Conservation (phyloP, 2,329 filamentous ascomycete genomes). For the Alternaria postmessia region DNA sequence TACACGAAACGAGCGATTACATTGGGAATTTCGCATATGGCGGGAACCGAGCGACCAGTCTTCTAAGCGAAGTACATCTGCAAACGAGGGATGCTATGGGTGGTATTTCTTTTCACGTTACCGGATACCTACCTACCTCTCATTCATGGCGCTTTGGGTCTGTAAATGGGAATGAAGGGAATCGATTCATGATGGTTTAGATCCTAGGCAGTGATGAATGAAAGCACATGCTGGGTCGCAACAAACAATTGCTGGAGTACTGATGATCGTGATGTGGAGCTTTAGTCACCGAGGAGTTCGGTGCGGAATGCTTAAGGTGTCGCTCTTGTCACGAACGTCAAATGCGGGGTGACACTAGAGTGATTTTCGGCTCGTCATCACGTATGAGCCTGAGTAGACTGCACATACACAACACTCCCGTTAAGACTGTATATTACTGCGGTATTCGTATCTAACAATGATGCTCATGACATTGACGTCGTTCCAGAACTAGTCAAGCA, state of each 20-base stretch:
- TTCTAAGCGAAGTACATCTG: constrained; percentile 34
- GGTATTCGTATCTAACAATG: background rate
- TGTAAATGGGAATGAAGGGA: constrained; percentile 37
- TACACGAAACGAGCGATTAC: constrained; percentile 36
- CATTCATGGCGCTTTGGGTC: constrained; percentile 50
- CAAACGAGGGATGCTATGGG: constrained; percentile 37
- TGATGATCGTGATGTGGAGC: constrained; percentile 11
- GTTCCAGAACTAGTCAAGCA: background rate
- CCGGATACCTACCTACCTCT: constrained; percentile 33
- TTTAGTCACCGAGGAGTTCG: background rate
- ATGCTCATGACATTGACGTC: background rate
- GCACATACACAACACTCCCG: background rate
- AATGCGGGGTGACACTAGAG: background rate
- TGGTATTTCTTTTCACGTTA: constrained; percentile 34
- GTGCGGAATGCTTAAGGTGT: background rate
- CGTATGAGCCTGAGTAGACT: background rate
- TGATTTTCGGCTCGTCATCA: background rate
- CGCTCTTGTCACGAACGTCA: background rate
- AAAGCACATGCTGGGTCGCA: constrained; percentile 46
- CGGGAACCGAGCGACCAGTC: constrained; percentile 35
- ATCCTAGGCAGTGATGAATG: constrained; percentile 48
- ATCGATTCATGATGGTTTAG: constrained; percentile 46
- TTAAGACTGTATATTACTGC: background rate
- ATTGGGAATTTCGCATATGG: constrained; percentile 43
- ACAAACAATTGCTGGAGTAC: constrained; percentile 25